Evolutionary conservation across 2,329 filamentous ascomycete species (phyloP).

Genomic region (Bipolaris sorokiniana): DNA sequence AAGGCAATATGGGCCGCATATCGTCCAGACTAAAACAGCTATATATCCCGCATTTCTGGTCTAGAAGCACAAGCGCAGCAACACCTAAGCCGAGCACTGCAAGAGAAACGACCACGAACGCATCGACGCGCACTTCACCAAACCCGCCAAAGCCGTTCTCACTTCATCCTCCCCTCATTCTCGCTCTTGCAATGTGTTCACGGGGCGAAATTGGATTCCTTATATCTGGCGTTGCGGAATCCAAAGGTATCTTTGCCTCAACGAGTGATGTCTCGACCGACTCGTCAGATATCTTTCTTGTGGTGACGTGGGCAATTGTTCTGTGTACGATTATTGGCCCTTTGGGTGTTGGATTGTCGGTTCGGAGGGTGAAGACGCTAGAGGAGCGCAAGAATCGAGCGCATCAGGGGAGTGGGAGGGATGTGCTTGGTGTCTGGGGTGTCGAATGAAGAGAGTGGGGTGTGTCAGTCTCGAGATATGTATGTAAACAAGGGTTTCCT

Average conservation of each 20-base stretch:
- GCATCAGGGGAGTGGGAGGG: constrained; percentile 43
- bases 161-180: constrained; percentile 69
- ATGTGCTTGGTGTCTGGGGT: constrained; percentile 56
- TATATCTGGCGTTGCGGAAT: constrained; percentile 72
- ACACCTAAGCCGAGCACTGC: not conserved
- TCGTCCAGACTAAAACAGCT: not conserved
- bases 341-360: constrained; percentile 58
- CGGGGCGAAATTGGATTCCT: constrained; percentile 82
- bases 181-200: constrained; percentile 74
- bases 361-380: constrained; percentile 54
- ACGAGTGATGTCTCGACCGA: constrained; percentile 15
- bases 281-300: constrained; percentile 58
- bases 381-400: constrained; percentile 41
- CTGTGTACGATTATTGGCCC: constrained; percentile 64
- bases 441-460: constrained; percentile 28
- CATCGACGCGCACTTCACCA: constrained; percentile 20
- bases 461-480: too few species aligned
- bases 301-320: constrained; percentile 63
- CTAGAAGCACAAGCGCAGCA: not conserved
- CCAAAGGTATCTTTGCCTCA: constrained; percentile 55
- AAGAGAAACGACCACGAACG: not conserved
- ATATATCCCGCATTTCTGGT: not conserved
- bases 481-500: too few species aligned
- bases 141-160: constrained; percentile 60
- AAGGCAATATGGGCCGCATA: not conserved